phyloP scores from a whole-genome alignment of 176 grass and related monocot genomes.

The Oryza brachyantha region DNA sequence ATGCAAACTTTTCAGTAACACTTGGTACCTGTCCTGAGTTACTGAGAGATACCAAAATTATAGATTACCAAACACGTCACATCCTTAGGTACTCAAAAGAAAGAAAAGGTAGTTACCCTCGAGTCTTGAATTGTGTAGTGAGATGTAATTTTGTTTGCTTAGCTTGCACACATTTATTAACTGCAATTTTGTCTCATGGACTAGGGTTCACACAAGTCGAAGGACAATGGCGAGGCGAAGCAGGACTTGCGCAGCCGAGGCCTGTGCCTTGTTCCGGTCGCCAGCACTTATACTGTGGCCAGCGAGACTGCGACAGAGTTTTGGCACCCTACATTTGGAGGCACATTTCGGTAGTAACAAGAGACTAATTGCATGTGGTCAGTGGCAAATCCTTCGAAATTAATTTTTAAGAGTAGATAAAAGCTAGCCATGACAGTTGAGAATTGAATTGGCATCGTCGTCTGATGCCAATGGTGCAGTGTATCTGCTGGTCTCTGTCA shows the following conservation, averaged over 20 bases:
- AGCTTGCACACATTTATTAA: neutral
- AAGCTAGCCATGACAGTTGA: too few species aligned
- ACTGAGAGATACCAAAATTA: too few species aligned
- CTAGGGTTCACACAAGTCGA: slow-evolving; percentile 30
- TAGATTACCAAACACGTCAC: too few species aligned
- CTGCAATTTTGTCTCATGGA: slow-evolving; percentile 18
- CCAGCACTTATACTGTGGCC: slow-evolving; percentile 62
- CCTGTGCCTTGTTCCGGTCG: slow-evolving; percentile 73
- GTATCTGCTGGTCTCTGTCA: too few species aligned
- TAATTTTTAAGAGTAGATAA: too few species aligned
- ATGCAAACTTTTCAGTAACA: too few species aligned
- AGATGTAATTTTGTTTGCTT: neutral
- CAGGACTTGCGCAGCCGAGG: slow-evolving; percentile 71
- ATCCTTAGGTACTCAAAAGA: too few species aligned
- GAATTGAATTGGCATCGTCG: too few species aligned
- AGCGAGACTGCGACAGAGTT: slow-evolving; percentile 57
- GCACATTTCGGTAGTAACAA: slow-evolving; percentile 67
- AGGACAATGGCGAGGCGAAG: slow-evolving; percentile 22
- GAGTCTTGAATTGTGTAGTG: neutral
- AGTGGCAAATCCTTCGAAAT: too few species aligned
- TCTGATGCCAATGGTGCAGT: too few species aligned
- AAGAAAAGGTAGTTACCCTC: neutral
- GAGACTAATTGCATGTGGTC: too few species aligned
- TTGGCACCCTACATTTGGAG: slow-evolving; percentile 83
- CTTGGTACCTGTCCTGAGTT: too few species aligned